Conservation (phyloP, 2,329 filamentous ascomycete species). For the Botrytis aclada region DNA sequence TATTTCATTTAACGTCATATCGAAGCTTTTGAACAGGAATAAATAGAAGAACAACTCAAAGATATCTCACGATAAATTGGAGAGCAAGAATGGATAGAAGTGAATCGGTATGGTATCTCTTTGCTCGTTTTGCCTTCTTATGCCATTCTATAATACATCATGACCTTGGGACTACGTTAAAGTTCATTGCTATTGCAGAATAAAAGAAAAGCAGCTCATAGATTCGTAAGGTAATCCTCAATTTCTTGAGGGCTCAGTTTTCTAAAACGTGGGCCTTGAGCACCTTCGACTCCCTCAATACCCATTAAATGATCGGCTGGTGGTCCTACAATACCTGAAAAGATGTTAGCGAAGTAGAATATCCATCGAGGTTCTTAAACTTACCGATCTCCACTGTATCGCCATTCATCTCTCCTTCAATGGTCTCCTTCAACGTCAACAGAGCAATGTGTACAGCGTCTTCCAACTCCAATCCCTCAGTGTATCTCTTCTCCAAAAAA, state of each 20-base stretch:
- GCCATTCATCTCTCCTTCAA: constrained; percentile 98
- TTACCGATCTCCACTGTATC: constrained; percentile 96
- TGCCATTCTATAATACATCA: constrained; percentile 41
- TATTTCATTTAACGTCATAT: background rate
- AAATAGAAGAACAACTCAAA: background rate
- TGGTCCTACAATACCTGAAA: constrained; percentile 83
- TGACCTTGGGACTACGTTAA: constrained; percentile 23
- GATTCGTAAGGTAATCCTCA: constrained; percentile 98
- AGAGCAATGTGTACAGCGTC: constrained; percentile 98
- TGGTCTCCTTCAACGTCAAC: constrained; percentile 96
- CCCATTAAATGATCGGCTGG: constrained; percentile 91
- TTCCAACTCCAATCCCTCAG: constrained; percentile 92
- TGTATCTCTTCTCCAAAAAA: constrained; percentile 98
- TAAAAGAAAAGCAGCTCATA: constrained; percentile 50
- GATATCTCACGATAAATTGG: background rate
- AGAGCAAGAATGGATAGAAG: background rate
- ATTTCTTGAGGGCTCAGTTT: constrained; percentile 97
- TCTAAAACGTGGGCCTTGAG: constrained; percentile 81
- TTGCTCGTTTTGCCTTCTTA: constrained; percentile 35
- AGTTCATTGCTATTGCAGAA: constrained; percentile 23
- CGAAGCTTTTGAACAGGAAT: background rate
- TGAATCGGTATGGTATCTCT: constrained; percentile 31
- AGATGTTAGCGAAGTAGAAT: constrained; percentile 29
- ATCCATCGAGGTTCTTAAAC: constrained; percentile 35
- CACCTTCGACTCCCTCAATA: constrained; percentile 83